Evolutionary conservation across 228 moss, liverwort and hornwort species (phyloP).

Genomic region (Sphagnum fallax): DNA sequence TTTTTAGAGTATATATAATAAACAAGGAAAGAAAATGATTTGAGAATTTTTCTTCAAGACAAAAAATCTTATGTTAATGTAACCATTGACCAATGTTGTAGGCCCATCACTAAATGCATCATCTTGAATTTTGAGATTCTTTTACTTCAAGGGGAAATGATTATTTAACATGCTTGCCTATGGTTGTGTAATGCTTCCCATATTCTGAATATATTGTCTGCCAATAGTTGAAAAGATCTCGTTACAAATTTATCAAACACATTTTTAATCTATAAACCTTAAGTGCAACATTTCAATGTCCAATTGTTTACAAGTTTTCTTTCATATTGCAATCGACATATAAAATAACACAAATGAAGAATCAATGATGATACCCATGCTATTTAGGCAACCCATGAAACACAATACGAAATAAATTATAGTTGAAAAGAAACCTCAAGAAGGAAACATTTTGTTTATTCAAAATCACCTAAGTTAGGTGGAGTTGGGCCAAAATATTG

Average conservation of each 20-base stretch:
- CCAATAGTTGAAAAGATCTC: slow-evolving; percentile 13
- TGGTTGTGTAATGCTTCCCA: slow-evolving; percentile 34
- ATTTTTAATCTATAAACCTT: slow-evolving; percentile 21
- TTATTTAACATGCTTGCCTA: slow-evolving; percentile 27
- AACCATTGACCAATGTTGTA: too few species aligned
- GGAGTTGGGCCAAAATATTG: too few species aligned
- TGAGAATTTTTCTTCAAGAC: neutral
- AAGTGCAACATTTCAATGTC: neutral
- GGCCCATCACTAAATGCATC: slow-evolving; percentile 18
- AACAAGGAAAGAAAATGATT: neutral
- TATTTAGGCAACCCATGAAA: too few species aligned
- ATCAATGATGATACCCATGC: neutral
- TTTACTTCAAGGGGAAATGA: slow-evolving; percentile 26
- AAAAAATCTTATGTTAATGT: neutral
- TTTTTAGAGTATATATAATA: too few species aligned
- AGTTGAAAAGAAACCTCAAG: too few species aligned
- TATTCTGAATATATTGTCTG: slow-evolving; percentile 39
- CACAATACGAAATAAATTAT: too few species aligned
- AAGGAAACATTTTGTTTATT: too few species aligned
- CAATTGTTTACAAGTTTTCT: neutral
- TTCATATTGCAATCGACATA: too few species aligned
- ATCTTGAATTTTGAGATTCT: slow-evolving; percentile 34
- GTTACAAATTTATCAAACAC: slow-evolving; percentile 26
- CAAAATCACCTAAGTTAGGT: too few species aligned
- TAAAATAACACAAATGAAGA: neutral